Evolutionary conservation across 1,139 yeast species (phyloP).

Genomic region (Lodderomyces pseudojiufengensis): DNA sequence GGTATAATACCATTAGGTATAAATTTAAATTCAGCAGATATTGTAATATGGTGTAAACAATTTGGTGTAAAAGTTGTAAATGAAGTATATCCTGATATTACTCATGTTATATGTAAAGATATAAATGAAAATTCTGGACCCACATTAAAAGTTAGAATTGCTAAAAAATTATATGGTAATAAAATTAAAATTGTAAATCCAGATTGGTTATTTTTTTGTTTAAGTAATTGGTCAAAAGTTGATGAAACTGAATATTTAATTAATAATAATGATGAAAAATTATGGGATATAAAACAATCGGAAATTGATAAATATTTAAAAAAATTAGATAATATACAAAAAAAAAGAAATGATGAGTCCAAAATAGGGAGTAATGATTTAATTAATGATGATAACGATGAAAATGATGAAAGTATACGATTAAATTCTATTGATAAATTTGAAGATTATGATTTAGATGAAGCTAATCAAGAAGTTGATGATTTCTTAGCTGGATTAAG

Average conservation of each 20-base stretch:
- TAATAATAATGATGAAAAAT: conserved; percentile 34
- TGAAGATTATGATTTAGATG: conserved; percentile 48
- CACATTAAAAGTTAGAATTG: conserved; percentile 73
- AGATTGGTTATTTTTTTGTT: conserved; percentile 87
- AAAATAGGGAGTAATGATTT: not conserved
- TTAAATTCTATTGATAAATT: conserved; percentile 29
- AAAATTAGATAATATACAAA: conserved; percentile 22
- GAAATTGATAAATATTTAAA: conserved; percentile 45
- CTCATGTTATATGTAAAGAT: conserved; percentile 82
- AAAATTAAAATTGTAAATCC: conserved; percentile 77
- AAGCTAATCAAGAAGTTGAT: conserved; percentile 57
- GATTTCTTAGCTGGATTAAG: conserved; percentile 56
- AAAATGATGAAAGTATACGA: conserved; percentile 18
- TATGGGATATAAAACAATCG: conserved; percentile 39
- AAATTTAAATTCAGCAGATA: conserved; percentile 67
- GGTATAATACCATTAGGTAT: conserved; percentile 83
- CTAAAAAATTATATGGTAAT: conserved; percentile 58
- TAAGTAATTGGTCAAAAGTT: conserved; percentile 71
- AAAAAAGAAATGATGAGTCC: conserved; percentile 11
- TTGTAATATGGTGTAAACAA: conserved; percentile 86
- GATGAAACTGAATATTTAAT: conserved; percentile 61
- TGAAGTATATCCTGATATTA: conserved; percentile 69
- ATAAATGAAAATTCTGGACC: conserved; percentile 53
- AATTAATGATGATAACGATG: conserved; percentile 6
- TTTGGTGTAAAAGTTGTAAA: conserved; percentile 87